Percentiles rank a stretch among this genome's conserved stretches.
Evolutionary conservation across 345 rosid genomes (phyloP).

Genomic region (Capsella bursapastoris): DNA sequence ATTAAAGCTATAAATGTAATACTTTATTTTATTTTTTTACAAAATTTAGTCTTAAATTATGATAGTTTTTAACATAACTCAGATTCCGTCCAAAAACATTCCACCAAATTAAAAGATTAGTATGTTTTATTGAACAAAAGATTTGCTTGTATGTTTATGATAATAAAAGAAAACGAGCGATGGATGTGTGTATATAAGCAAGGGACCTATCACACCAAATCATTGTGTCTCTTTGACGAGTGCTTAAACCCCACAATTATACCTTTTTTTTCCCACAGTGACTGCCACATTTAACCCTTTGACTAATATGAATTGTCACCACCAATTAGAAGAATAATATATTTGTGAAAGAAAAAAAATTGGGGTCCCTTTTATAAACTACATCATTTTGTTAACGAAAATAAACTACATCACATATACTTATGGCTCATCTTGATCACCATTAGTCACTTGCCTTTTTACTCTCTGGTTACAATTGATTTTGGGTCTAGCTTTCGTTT

Average conservation of each 20-base stretch:
- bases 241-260: constrained; percentile 15
- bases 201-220: constrained; percentile 23
- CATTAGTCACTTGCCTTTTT: neutral
- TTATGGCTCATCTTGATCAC: constrained; percentile 11
- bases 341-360: neutral
- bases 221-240: constrained; percentile 32
- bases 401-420: neutral
- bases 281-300: constrained; percentile 26
- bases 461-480: neutral
- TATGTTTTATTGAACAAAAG: too few relatives aligned
- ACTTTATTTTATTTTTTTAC: neutral
- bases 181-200: neutral
- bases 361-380: neutral
- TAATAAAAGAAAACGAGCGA: constrained; percentile 12
- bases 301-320: constrained; percentile 39
- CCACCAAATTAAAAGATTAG: neutral
- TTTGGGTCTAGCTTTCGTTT: neutral
- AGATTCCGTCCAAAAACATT: constrained; percentile 20
- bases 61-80: neutral
- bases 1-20: neutral
- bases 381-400: constrained; percentile 9
- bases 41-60: too few relatives aligned
- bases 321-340: constrained; percentile 24
- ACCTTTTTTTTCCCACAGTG: constrained; percentile 11
- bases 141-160: neutral